These are phyloP conservation scores for Aphanomyces invadans DNA, from an alignment of 352 stramenopile species.

Conservation along the genomic window DNA sequence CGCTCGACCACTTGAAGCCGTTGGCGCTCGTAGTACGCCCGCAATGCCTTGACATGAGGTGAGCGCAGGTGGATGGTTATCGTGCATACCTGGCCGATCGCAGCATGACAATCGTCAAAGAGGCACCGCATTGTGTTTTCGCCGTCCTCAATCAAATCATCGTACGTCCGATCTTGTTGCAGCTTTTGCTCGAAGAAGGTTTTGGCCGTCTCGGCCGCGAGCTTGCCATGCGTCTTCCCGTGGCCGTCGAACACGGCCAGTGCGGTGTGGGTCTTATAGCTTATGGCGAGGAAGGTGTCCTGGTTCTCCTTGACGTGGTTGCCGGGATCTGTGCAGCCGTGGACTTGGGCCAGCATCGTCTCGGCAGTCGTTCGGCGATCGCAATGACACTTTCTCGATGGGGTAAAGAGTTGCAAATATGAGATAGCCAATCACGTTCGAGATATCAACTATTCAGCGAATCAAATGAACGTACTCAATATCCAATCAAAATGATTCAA, in stretches of 20 bases:
- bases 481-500: neutral
- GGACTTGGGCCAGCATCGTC: neutral
- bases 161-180: conserved; percentile 36
- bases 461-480: neutral
- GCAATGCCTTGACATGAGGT: conserved; percentile 31
- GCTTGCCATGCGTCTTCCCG: conserved; percentile 60
- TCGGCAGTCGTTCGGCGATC: neutral
- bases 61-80: neutral
- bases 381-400: neutral
- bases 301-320: conserved; percentile 68
- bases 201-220: conserved; percentile 54
- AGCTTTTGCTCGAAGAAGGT: conserved; percentile 63
- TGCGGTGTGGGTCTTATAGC: conserved; percentile 30
- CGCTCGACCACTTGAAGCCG: conserved; percentile 50
- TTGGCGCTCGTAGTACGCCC: conserved; percentile 44
- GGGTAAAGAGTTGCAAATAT: neutral
- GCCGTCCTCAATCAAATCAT: conserved; percentile 43
- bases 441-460: neutral
- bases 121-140: conserved; percentile 39
- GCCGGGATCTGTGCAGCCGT: conserved; percentile 48
- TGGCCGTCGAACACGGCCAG: conserved; percentile 83
- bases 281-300: conserved; percentile 79
- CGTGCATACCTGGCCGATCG: conserved; percentile 49
- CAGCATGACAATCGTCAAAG: conserved; percentile 52
- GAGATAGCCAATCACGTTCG: conserved; percentile 1